A percentile compares a stretch with the other conserved stretches of the same genome.
Evolutionary conservation across 2,329 filamentous ascomycete genomes (phyloP).

Genomic region (Epichloe scottii): DNA sequence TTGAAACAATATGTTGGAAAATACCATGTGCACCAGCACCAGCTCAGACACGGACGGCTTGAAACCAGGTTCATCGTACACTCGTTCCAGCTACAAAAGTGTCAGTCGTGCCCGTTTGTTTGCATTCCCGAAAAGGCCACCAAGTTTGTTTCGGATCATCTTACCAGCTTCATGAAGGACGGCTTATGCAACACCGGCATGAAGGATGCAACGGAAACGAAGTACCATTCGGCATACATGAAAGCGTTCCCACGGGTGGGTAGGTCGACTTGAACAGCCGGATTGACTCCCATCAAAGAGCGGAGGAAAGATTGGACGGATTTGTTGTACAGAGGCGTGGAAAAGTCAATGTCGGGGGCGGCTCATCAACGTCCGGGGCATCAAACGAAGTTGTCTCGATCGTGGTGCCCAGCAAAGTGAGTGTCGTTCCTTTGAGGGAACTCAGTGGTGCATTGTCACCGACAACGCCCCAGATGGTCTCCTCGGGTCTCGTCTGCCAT

Average conservation of each 20-base stretch:
- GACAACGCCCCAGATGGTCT: conserved; percentile 55
- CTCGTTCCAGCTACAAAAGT: conserved; percentile 37
- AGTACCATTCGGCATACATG: conserved; percentile 63
- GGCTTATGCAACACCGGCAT: conserved; percentile 67
- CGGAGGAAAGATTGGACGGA: conserved; percentile 60
- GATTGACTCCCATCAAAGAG: conserved; percentile 49
- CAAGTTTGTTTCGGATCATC: conserved; percentile 11
- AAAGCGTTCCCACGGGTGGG: conserved; percentile 54
- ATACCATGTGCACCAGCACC: conserved; percentile 66
- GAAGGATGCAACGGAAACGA: conserved; percentile 59
- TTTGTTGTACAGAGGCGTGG: conserved; percentile 49
- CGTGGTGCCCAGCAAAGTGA: conserved; percentile 69
- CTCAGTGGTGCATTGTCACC: conserved; percentile 53
- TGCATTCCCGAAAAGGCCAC: neutral
- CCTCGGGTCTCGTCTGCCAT: conserved; percentile 33
- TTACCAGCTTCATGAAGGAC: conserved; percentile 55
- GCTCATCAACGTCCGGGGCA: conserved; percentile 52
- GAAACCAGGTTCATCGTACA: conserved; percentile 59
- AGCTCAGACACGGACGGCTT: conserved; percentile 50
- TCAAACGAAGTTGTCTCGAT: conserved; percentile 67
- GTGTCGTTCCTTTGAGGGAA: conserved; percentile 60
- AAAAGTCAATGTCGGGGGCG: conserved; percentile 23
- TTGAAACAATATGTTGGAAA: conserved; percentile 67
- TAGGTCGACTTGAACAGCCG: conserved; percentile 42
- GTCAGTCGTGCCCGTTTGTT: neutral